These are phyloP conservation scores for Ustanciosporium gigantosporum DNA, from an alignment of 1,284 basidiomycete genomes.

Conservation along the genomic window DNA sequence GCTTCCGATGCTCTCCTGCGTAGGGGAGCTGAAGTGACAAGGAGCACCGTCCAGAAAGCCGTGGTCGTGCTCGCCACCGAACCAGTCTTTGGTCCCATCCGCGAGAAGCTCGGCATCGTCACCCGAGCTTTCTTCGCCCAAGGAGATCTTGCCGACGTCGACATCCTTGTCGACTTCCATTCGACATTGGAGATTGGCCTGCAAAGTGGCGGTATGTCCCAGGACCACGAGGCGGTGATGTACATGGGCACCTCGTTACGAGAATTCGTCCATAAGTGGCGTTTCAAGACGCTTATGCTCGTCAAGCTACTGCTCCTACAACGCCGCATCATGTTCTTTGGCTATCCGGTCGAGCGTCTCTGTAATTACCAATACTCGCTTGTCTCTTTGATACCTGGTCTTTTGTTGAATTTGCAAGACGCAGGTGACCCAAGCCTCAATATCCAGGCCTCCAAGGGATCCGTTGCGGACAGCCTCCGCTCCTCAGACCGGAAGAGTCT, in stretches of 20 bases:
- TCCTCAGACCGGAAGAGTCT: slow-evolving; percentile 91
- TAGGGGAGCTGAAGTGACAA: slow-evolving; percentile 83
- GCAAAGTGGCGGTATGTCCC: slow-evolving; percentile 34
- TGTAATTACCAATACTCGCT: slow-evolving; percentile 98
- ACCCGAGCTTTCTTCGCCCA: slow-evolving; percentile 66
- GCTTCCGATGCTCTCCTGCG: slow-evolving; percentile 77
- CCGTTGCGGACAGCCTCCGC: slow-evolving; percentile 68
- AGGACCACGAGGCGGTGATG: slow-evolving; percentile 61
- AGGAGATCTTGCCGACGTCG: slow-evolving; percentile 53
- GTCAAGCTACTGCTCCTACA: slow-evolving; percentile 93
- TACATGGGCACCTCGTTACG: slow-evolving; percentile 92
- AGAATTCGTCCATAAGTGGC: slow-evolving; percentile 89
- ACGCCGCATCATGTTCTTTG: slow-evolving; percentile 81
- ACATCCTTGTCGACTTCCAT: slow-evolving; percentile 59
- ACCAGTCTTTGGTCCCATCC: slow-evolving; percentile 63
- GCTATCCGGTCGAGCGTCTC: slow-evolving; percentile 91
- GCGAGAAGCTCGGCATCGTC: slow-evolving; percentile 93
- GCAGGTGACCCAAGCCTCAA: slow-evolving; percentile 86
- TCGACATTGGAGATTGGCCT: slow-evolving; percentile 56
- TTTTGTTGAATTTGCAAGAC: slow-evolving; percentile 86
- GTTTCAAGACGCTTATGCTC: slow-evolving; percentile 88
- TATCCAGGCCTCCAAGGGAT: slow-evolving; percentile 8
- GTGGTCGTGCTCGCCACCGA: slow-evolving; percentile 83
- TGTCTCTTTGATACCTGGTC: slow-evolving; percentile 64
- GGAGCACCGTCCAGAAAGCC: slow-evolving; percentile 95